Evolutionary conservation across 306 rosid species (phyloP), one percentile per base, ranked within the genome.

Genomic region (Trichosanthes truncata): DNA sequence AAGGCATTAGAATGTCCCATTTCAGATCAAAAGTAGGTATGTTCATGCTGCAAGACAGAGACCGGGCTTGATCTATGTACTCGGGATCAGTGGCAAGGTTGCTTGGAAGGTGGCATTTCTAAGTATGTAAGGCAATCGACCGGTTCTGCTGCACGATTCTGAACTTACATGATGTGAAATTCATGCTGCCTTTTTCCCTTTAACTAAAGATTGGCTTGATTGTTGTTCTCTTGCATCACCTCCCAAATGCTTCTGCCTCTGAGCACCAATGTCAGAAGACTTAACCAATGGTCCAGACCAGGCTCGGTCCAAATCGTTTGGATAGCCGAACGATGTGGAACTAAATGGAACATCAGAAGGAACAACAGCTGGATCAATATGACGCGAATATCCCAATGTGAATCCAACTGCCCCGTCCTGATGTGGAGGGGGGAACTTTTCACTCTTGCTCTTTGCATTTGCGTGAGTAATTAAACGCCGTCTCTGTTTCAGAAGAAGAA

Each of bases 371-470:
- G 97, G 92, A 88, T 94, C 97, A 46, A 94, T 84, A 67, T 89
- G 98, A 80, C 87, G 97, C 8, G 97, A 94, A 79, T 71, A 71
- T 41, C 76, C 76, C 35, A 91, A 82, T 60, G 92, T 92, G 80
- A 85, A 88, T 63, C 98, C 96, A 52, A 93, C 84, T 51, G 90
- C 90, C 74, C 96, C 98, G 81, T 93, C 98, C 83, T 93, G 96
- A 86, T 93, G 97, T 0, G 98, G 97, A 7, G 98, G 98, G 67
- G 98, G 98, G 74, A 94, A 94, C 86, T 93, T 93, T 83, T 93
- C 98, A 48, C 98, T 93, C 88, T 93, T 93, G 93, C 98, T 93
- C 89, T 92, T 94, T 29, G 97, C 98, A 74, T 94, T 92, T 83
- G 94, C 91, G 77, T 89, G 98, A 17, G 89, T 86, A 76, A 94